A percentile compares a stretch with the other conserved stretches of the same genome.
Conservation (phyloP, 805 yeast genomes). For the Wickerhamomyces ciferrii region DNA sequence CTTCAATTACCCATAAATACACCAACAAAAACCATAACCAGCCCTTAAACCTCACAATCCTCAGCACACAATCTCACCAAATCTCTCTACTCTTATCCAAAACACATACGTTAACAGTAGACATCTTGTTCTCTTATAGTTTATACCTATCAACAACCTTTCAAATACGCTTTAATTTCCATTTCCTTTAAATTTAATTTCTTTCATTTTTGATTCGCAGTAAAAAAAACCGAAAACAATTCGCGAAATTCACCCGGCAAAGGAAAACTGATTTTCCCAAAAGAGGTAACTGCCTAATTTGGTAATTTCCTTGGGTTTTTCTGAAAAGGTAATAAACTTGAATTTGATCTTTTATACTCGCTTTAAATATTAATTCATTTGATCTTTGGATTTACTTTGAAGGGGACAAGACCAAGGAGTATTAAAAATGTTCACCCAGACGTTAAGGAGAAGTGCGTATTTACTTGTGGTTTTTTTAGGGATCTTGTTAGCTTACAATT, state of each 20-base stretch:
- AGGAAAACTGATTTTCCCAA: background rate
- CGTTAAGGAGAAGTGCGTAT: constrained; percentile 21
- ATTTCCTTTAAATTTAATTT: background rate
- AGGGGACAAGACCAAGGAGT: too few species aligned
- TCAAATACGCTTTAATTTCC: too few species aligned
- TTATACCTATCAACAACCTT: too few species aligned
- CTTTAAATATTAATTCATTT: too few species aligned
- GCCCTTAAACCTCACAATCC: too few species aligned
- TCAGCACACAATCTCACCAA: too few species aligned
- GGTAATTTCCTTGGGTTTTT: background rate
- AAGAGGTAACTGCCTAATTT: background rate
- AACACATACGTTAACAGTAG: constrained; percentile 41
- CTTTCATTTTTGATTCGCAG: constrained; percentile 5
- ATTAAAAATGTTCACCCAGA: constrained; percentile 11
- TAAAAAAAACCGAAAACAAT: background rate
- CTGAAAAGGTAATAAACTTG: background rate
- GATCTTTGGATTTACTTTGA: too few species aligned
- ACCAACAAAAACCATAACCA: too few species aligned
- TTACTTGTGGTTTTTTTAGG: constrained; percentile 6
- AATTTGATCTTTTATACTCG: too few species aligned
- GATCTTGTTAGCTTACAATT: constrained; percentile 19
- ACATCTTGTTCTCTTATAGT: too few species aligned
- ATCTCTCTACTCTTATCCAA: too few species aligned
- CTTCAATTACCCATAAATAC: too few species aligned
- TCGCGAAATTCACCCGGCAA: background rate